Evolutionary conservation across 2,329 filamentous ascomycete species (phyloP), one percentile per base, ranked within the genome.

Genomic region (Fusarium chuoi): DNA sequence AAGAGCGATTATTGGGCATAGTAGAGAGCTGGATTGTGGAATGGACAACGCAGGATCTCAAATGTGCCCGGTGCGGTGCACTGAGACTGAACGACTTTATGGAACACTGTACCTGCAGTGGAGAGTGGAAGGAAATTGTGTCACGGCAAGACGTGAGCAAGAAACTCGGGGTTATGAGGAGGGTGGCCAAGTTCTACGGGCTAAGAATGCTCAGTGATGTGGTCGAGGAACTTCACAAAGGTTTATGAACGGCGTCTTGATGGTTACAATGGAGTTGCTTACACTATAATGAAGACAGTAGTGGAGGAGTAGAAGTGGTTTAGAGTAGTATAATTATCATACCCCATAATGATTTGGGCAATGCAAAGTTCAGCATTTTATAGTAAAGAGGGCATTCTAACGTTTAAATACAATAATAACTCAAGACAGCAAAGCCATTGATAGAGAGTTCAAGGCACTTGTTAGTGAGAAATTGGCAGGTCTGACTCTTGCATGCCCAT

Each of bases 101-200:
- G 91, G 96, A 98, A 82, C 95, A 98, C 82, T 99, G 97, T 83
- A 93, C 92, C 17, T 99, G 96, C 85, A 94, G 94, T 70, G 96
- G 96, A 7, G 89, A 89, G 67, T 99, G 96, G 96, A 88, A 87
- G 24, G 90, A 90, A 74, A 94, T 91, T 26, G 87, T 95, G 68
- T 89, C 91, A 75, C 87, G 88, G 73, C 89, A 88, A 36, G 93
- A 93, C 35, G 84, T 96, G 33, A 83, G 89, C 78, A 89, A 86
- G 80, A 88, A 85, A 79, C 77, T 98, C 78, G 87, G 82, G 46
- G 92, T 98, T 9, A 92, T 94, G 82, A 87, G 86, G 75, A 91
- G 89, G 60, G 95, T 97, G 55, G 94, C 94, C 13, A 88, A 85
- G 77, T 95, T 91, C 80, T 98, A 96, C 83, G 91, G 90, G 10